Conservation (phyloP, 768 basidiomycete genomes). For the Steccherinum ochraceum region DNA sequence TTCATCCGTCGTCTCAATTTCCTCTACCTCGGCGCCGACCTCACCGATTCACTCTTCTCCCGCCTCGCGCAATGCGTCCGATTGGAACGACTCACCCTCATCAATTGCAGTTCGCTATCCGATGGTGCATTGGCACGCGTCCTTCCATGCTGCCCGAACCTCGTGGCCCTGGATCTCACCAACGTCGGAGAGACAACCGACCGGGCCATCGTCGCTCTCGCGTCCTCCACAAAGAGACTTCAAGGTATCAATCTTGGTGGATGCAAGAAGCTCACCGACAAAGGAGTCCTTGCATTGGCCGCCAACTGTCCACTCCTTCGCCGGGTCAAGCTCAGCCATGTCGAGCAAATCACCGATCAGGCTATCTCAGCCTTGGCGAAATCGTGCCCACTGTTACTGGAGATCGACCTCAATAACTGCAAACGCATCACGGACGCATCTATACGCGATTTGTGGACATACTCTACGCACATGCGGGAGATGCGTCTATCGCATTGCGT, state of each 20-base stretch:
- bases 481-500: slow-evolving; percentile 78
- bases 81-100: slow-evolving; percentile 84
- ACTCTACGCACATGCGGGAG: slow-evolving; percentile 83
- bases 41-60: slow-evolving; percentile 69
- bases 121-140: slow-evolving; percentile 57
- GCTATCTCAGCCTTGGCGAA: slow-evolving; percentile 72
- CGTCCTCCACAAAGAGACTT: slow-evolving; percentile 60
- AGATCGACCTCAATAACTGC: slow-evolving; percentile 90
- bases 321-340: slow-evolving; percentile 82
- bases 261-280: slow-evolving; percentile 76
- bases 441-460: slow-evolving; percentile 78
- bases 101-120: slow-evolving; percentile 66
- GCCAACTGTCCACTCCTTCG: slow-evolving; percentile 69
- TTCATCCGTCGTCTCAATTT: slow-evolving; percentile 94
- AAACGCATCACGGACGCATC: slow-evolving; percentile 68
- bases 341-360: slow-evolving; percentile 68
- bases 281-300: slow-evolving; percentile 73
- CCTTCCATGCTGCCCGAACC: slow-evolving; percentile 63
- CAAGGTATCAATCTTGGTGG: slow-evolving; percentile 91
- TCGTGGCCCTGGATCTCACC: slow-evolving; percentile 83
- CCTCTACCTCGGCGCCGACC: slow-evolving; percentile 56
- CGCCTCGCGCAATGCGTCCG: slow-evolving; percentile 70
- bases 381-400: slow-evolving; percentile 80
- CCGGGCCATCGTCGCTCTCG: slow-evolving; percentile 63
- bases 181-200: slow-evolving; percentile 67